These are phyloP conservation scores for Exophiala calicioides DNA, from an alignment of 2,329 filamentous ascomycete species.

Conservation along the genomic window DNA sequence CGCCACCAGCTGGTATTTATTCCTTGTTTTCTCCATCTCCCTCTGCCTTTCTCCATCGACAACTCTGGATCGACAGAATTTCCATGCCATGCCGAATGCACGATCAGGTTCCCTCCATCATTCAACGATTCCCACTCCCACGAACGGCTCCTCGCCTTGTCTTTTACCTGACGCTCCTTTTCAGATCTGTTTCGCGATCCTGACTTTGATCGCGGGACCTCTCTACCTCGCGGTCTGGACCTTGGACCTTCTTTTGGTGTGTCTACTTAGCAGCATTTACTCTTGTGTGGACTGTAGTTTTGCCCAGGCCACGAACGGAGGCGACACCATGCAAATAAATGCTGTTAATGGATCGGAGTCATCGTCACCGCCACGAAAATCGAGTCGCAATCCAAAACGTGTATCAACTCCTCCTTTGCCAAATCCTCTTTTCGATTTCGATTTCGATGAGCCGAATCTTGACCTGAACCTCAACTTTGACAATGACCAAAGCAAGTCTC, in stretches of 20 bases:
- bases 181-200: conserved; percentile 6
- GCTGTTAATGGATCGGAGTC: neutral
- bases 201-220: conserved; percentile 3
- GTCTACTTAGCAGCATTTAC: neutral
- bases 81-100: too few species aligned
- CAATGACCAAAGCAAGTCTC: neutral
- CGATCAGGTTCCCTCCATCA: too few species aligned
- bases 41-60: too few species aligned
- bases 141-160: neutral
- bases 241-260: neutral
- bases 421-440: conserved; percentile 9
- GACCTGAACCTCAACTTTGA: conserved; percentile 1
- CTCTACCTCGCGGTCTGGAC: conserved; percentile 9
- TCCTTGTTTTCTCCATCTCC: too few species aligned
- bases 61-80: too few species aligned
- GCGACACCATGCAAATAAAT: conserved; percentile 4
- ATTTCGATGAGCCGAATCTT: conserved; percentile 6
- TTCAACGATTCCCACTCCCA: too few species aligned
- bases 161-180: conserved; percentile 2
- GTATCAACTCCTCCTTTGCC: neutral
- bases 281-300: neutral
- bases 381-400: neutral
- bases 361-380: neutral
- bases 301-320: neutral
- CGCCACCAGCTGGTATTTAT: too few species aligned